These are phyloP conservation scores for Ceriops zippeliana DNA, from an alignment of 345 rosid species.

Conservation along the genomic window DNA sequence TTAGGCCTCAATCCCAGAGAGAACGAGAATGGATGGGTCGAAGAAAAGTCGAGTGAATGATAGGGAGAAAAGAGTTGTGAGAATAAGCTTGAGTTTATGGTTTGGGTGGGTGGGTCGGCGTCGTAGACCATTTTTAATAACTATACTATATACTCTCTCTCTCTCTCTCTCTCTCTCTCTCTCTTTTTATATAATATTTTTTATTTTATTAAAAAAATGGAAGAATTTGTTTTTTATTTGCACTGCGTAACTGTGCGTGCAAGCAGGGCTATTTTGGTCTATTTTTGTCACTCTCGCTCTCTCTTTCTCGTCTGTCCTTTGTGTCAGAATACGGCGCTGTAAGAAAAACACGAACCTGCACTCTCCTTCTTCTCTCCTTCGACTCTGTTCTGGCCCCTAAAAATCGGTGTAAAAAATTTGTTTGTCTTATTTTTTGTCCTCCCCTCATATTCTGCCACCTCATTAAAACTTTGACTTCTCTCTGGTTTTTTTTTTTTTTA, in stretches of 20 bases:
- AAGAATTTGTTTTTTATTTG: neutral
- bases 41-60: neutral
- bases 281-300: neutral
- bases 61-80: neutral
- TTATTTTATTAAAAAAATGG: too few species aligned
- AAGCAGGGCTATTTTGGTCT: neutral
- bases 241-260: too few species aligned
- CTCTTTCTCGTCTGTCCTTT: neutral
- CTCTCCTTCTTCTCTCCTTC: too few species aligned
- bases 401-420: neutral
- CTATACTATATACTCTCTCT: neutral
- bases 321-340: constrained; percentile 18
- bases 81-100: neutral
- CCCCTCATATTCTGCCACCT: neutral
- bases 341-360: neutral
- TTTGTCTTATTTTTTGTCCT: neutral
- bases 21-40: neutral
- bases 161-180: neutral
- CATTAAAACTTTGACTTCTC: neutral
- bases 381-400: neutral
- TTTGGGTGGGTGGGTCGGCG: constrained; percentile 21
- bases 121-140: constrained; percentile 5
- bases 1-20: neutral
- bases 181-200: neutral
- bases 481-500: neutral